Evolutionary conservation across 2,329 filamentous ascomycete species (phyloP).

Genomic region (Huntiella abstrusa): DNA sequence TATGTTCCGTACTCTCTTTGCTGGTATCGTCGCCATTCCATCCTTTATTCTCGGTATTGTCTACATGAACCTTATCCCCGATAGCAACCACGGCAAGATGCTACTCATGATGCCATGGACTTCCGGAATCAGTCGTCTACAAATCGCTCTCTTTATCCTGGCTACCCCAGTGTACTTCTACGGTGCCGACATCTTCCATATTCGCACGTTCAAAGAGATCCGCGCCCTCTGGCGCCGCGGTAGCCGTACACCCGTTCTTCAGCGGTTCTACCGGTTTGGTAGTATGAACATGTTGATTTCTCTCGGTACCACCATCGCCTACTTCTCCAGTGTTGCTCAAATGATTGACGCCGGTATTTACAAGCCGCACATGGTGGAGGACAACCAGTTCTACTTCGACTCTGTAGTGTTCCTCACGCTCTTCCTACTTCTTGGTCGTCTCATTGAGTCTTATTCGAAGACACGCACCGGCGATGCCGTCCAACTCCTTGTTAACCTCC

Average conservation of each 20-base stretch:
- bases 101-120: conserved; percentile 55
- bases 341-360: conserved; percentile 43
- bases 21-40: conserved; percentile 53
- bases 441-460: conserved; percentile 80
- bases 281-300: conserved; percentile 95
- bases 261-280: conserved; percentile 77
- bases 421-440: conserved; percentile 58
- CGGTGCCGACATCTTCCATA: conserved; percentile 70
- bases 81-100: conserved; percentile 34
- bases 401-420: conserved; percentile 82
- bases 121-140: conserved; percentile 54
- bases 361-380: conserved; percentile 21
- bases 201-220: conserved; percentile 60
- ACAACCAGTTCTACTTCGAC: conserved; percentile 62
- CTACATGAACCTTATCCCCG: conserved; percentile 66
- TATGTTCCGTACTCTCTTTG: conserved; percentile 50
- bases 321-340: conserved; percentile 63
- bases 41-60: conserved; percentile 77
- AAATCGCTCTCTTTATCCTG: conserved; percentile 63
- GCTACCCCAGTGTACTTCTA: conserved; percentile 78
- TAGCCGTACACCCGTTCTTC: conserved; percentile 52
- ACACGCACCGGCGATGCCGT: conserved; percentile 78
- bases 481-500: conserved; percentile 55
- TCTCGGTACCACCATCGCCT: conserved; percentile 72
- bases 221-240: conserved; percentile 55